Base-by-base conservation (phyloP, 176 grass and related monocot genomes). In the Juncus effusus region DNA sequence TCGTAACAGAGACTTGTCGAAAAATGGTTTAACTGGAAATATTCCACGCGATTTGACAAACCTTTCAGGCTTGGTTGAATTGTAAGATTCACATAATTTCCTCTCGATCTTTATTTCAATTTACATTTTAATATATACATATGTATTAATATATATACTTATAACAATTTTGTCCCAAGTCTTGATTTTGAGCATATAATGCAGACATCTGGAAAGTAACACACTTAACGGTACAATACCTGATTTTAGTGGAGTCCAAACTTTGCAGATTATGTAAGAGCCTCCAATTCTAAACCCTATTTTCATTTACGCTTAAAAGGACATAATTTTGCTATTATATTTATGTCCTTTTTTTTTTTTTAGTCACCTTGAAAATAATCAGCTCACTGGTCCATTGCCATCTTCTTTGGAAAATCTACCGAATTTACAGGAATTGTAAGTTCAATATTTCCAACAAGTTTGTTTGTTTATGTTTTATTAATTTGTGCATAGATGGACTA, bases 351-450 rank as follows among this genome's bases (percentile, higher is more conserved):
- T 3, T 78, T 70, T 51, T 59, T 10, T 12, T 66, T 84, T 11
- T 44, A 96, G 93, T 77, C 93, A 97, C 71, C 80, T 97, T 78
- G 93, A 97, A 77, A 81, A 97, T 62, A 97, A 97, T 54, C 66
- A 79, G 61, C 88, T 97, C 45, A 91, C 71, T 58, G 82, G 88
- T 60, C 35, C 69, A 62, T 51, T 97, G 35, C 93, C 93, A 67
- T 42, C 79, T 55, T 82, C 84, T 47, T 61, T 97, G 70, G 93
- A 52, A 35, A 79, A 89, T 8, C 68, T 97, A 58, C 85, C 85
- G 77, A 92, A 78, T 56, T 61, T 97, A 52, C 86, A 85, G 76
- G 85, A 97, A 80, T 37, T 97, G 93, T 89, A 89, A 97, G 93
- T 84, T 82, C 16, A 66, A 67, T 40, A 73, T 66, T 19, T 2